Conservation (phyloP, 345 rosid species). For the Mangifera indica region DNA sequence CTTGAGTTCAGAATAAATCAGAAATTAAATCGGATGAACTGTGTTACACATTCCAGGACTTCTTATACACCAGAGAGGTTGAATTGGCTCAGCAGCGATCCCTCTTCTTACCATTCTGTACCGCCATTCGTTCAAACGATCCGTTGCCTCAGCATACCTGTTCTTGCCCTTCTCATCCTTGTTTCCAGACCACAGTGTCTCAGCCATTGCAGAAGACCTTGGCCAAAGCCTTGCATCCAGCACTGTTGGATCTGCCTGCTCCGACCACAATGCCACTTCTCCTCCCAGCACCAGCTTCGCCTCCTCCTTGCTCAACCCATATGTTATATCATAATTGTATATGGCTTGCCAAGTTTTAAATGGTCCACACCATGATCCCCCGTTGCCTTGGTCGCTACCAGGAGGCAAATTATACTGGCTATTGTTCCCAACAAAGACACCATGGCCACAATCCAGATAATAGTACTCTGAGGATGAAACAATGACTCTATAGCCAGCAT, state of each 20-base stretch:
- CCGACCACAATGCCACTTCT: conserved; percentile 95
- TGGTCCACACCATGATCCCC: conserved; percentile 86
- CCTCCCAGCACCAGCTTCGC: conserved; percentile 76
- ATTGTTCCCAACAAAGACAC: conserved; percentile 68
- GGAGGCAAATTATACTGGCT: conserved; percentile 55
- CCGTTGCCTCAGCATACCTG: conserved; percentile 66
- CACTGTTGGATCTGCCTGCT: conserved; percentile 71
- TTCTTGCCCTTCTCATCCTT: conserved; percentile 58
- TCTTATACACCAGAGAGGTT: conserved; percentile 80
- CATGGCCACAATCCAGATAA: conserved; percentile 87
- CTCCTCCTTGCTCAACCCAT: conserved; percentile 65
- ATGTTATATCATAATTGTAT: conserved; percentile 73
- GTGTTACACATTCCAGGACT: conserved; percentile 88
- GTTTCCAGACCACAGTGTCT: conserved; percentile 85
- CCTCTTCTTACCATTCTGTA: conserved; percentile 82
- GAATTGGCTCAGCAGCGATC: conserved; percentile 77
- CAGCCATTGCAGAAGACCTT: conserved; percentile 75
- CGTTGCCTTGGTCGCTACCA: conserved; percentile 19
- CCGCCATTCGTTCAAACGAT: conserved; percentile 83
- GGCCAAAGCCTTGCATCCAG: conserved; percentile 81
- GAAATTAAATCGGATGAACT: conserved; percentile 24
- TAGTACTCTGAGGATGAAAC: conserved; percentile 83
- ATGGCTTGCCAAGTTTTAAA: conserved; percentile 90
- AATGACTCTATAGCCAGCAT: conserved; percentile 72
- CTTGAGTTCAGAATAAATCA: no score